Base-by-base conservation (phyloP, 192 early-diverging fungal species). In the Podila verticillata region DNA sequence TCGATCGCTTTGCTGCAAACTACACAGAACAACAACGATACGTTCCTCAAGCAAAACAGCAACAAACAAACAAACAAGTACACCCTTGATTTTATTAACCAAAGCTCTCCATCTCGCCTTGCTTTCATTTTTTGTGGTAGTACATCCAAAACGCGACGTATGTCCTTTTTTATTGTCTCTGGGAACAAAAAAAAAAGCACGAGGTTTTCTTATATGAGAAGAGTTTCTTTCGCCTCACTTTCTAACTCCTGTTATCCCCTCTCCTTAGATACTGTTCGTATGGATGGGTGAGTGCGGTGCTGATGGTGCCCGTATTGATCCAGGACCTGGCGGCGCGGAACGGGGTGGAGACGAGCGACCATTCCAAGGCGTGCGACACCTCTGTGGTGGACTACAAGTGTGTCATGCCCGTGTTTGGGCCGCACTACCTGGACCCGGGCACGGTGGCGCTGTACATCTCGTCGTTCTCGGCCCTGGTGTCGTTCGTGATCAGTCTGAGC, bases 61-160 rank as follows among this genome's bases (percentile, higher is more conserved):
- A 39, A 39, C 36, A 39, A 39, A 39, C 36, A 44, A 44, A 15
- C 15, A 54, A n/a, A n/a, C 9, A 26, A 22, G 20, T n/a, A n/a
- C n/a, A n/a, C n/a, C n/a, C n/a, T n/a, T n/a, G n/a, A n/a, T 54
- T 26, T 24, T 54, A 24, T 54, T 26, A 54, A 54, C 51, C 22
- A 54, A 44, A 15, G 39, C 39, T 44, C 51, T 54, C 51, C 2
- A 22, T 54, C 51, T 54, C 51, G 7, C 49, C 17, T 20, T 24
- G 7, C 20, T 3, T 51, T 1, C 22, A 5, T 54, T 54, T 47
- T 9, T 47, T 47, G 7, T 7, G 20, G 19, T 31, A 75, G 75
- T 79, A 79, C 49, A 47, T 71, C 30, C 75, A 79, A 72, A 79
- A 71, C 29, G 75, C 75, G 54, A 79, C 75, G 75, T 79, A 79